phyloP scores from a whole-genome alignment of 768 basidiomycete genomes.

The Naganishia antarctica region DNA sequence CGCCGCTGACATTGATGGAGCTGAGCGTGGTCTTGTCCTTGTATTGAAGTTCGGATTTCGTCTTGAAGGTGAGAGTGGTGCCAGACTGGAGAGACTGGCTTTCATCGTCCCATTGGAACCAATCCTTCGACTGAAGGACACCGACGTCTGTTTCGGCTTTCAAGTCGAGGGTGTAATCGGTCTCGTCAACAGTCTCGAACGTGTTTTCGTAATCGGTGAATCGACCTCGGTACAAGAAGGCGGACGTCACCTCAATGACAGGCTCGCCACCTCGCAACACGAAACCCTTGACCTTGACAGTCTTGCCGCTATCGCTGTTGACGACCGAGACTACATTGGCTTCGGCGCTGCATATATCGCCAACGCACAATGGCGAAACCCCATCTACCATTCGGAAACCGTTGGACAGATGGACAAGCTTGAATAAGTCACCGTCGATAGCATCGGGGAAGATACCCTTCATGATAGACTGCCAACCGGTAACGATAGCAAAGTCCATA shows the following conservation, averaged over 20 bases:
- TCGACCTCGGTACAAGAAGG: conserved; percentile 93
- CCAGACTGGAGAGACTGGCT: conserved; percentile 70
- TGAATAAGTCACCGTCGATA: conserved; percentile 90
- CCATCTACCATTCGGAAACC: conserved; percentile 86
- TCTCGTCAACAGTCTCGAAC: conserved; percentile 85
- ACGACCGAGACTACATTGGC: conserved; percentile 82
- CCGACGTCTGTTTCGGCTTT: conserved; percentile 74
- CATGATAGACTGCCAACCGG: conserved; percentile 99
- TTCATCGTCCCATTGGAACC: conserved; percentile 93
- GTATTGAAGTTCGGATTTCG: conserved; percentile 79
- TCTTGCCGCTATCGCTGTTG: conserved; percentile 87
- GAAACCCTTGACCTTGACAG: conserved; percentile 58
- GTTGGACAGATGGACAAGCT: conserved; percentile 94
- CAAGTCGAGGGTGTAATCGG: conserved; percentile 75
- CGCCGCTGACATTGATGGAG: conserved; percentile 73
- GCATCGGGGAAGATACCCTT: conserved; percentile 87
- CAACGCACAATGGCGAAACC: conserved; percentile 68
- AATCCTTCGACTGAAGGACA: conserved; percentile 89
- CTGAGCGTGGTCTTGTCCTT: conserved; percentile 82
- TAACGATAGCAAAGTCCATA: conserved; percentile 98
- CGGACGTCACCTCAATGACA: conserved; percentile 86
- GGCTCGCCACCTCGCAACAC: conserved; percentile 71
- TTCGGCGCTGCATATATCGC: conserved; percentile 83
- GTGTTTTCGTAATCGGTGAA: conserved; percentile 94
- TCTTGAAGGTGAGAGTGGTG: conserved; percentile 80